Evolutionary conservation across 345 rosid species (phyloP), one percentile per base, ranked within the genome.

Genomic region (Mallotus nudiflorus): DNA sequence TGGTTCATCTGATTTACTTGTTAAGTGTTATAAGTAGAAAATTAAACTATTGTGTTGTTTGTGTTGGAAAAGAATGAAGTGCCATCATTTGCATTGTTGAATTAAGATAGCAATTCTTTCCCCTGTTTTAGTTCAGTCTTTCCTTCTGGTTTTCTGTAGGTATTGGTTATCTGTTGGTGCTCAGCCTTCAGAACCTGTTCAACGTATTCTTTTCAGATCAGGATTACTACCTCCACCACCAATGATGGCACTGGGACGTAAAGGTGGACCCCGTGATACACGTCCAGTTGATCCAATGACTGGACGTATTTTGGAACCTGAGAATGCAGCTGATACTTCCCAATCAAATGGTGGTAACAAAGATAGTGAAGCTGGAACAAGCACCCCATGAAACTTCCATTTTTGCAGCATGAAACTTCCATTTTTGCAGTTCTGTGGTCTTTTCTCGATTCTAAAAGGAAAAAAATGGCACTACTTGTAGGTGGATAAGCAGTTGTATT

Each of bases 131-230:
- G 29, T 25, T n/a, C 35, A 33, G 39, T 20, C 39, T 42, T 11
- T 29, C 4, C 35, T 62, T 24, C 3, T n/a, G 16, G 22, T 20
- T 56, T 58, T 71, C n/a, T 74, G 62, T 68, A 95, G 97, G 84
- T 95, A 95, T 72, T 95, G 98, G 98, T 74, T 92, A 66, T 92
- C 99, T 13, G 98, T 95, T 53, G 98, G 98, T 74, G 99, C 97
- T 62, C 97, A 90, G 82, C 84, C 99, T 72, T 92, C 97, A 27
- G 91, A 92, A 14, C 98, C 94, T 0, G 91, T 90, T 67, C 88
- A 90, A 51, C 87, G 81, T 51, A 83, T 90, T 59, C 90, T 92
- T 37, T 92, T 88, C 81, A 83, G 97, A 76, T 87, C 99, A 20
- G 96, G 97, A 39, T 13, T 95, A 60, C 85, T 94, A 20, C 97